These are phyloP conservation scores for Salix koriyanagi DNA, from an alignment of 345 rosid genomes.

Conservation along the genomic window DNA sequence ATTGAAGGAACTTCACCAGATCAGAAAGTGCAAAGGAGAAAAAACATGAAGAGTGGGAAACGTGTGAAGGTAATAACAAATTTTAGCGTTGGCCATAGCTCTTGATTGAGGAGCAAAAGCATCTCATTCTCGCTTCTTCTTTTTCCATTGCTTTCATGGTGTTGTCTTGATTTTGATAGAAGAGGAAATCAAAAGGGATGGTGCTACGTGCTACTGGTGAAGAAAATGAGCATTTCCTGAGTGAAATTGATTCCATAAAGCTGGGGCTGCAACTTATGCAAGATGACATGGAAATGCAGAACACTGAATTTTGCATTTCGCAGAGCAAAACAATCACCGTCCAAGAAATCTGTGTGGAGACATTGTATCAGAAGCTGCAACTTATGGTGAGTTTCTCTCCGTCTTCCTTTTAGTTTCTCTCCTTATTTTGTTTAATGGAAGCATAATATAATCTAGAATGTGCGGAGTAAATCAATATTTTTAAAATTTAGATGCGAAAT, in stretches of 20 bases:
- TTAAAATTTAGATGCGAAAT: neutral
- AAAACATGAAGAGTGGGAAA: neutral
- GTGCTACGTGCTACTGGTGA: neutral
- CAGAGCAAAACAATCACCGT: neutral
- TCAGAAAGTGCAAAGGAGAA: neutral
- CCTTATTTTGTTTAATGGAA: neutral
- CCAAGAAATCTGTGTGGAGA: neutral
- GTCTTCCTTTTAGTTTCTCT: neutral
- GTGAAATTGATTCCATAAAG: neutral
- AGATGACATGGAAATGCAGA: neutral
- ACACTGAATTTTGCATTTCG: neutral
- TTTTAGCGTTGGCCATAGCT: neutral
- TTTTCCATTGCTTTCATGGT: neutral
- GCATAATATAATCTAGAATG: neutral
- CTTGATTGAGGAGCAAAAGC: neutral
- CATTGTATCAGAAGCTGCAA: neutral
- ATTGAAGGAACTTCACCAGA: neutral
- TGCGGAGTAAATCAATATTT: neutral
- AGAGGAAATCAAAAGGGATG: neutral
- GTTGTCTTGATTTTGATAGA: neutral
- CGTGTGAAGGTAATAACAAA: neutral
- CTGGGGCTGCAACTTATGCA: neutral
- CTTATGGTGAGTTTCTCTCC: neutral
- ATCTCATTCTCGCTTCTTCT: neutral
- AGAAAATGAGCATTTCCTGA: neutral